Conservation (phyloP, 257 asterid genomes). For the Przewalskia tangutica region DNA sequence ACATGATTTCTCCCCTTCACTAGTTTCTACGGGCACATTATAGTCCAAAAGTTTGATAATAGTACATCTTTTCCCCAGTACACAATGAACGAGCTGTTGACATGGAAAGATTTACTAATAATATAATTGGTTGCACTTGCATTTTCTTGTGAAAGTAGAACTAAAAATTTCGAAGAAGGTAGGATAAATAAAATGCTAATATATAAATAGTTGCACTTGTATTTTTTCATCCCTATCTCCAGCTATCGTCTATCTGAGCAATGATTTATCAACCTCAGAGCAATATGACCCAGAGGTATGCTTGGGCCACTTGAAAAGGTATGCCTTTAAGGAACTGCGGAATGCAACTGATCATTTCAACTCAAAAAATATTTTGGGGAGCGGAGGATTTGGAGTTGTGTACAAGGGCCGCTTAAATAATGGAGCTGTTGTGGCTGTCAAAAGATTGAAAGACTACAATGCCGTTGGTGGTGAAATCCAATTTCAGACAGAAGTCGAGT, state of each 20-base stretch:
- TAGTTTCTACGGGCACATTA: not conserved
- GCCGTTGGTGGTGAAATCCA: slow-evolving; percentile 18
- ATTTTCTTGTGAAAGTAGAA: not conserved
- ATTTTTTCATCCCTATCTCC: not conserved
- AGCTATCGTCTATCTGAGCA: not conserved
- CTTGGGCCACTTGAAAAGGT: slow-evolving; percentile 23
- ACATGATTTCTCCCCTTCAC: not conserved
- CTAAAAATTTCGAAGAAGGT: not conserved
- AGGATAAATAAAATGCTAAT: not conserved
- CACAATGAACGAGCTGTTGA: not conserved
- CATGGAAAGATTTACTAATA: not conserved
- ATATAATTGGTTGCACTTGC: not conserved
- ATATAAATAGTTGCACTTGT: not conserved
- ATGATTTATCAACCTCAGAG: not conserved
- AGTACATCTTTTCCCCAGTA: not conserved
- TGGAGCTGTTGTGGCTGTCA: slow-evolving; percentile 26
- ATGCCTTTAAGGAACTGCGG: slow-evolving; percentile 15
- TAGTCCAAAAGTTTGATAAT: not conserved
- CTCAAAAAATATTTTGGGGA: slow-evolving; percentile 25
- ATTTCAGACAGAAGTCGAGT: slow-evolving; percentile 31
- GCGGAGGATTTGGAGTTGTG: slow-evolving; percentile 33
- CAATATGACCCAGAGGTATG: slow-evolving; percentile 15
- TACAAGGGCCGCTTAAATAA: slow-evolving; percentile 23
- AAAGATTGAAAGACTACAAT: slow-evolving; percentile 18
- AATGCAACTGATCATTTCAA: slow-evolving; percentile 26